A percentile compares a stretch with the other conserved stretches of the same genome.
Conservation (phyloP, 805 yeast genomes). For the Kazachstania bromeliacearum region DNA sequence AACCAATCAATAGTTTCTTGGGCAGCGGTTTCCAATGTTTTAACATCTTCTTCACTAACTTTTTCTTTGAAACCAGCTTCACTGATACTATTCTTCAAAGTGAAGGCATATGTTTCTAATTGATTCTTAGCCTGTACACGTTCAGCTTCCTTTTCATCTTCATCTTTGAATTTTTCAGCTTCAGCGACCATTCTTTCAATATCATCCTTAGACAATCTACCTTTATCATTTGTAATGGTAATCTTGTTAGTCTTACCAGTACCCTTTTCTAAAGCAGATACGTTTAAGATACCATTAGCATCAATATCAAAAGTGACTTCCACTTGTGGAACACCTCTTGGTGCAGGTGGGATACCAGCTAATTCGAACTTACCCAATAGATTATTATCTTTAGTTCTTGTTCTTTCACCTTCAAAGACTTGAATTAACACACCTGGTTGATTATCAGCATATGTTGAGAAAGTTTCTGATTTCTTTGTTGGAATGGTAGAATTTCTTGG, state of each 20-base stretch:
- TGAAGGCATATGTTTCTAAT: conserved; percentile 90
- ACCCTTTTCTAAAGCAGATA: conserved; percentile 94
- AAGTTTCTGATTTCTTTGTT: conserved; percentile 92
- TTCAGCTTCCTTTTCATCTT: conserved; percentile 88
- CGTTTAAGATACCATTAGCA: conserved; percentile 95
- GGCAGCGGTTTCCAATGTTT: conserved; percentile 65
- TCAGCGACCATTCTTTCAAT: conserved; percentile 96
- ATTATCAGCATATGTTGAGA: conserved; percentile 95
- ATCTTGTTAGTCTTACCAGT: conserved; percentile 96
- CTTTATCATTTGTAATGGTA: conserved; percentile 97
- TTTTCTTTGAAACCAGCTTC: conserved; percentile 76
- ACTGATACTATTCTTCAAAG: conserved; percentile 71
- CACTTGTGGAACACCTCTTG: conserved; percentile 97
- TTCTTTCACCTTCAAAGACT: conserved; percentile 97
- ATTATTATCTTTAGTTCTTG: conserved; percentile 92
- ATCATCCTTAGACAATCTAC: conserved; percentile 95
- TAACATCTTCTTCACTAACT: conserved; percentile 59
- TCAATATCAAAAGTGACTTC: conserved; percentile 96
- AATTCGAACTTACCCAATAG: conserved; percentile 94
- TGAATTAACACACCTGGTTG: conserved; percentile 98
- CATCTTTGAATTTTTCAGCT: conserved; percentile 95
- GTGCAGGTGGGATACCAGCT: conserved; percentile 95
- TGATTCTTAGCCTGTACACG: conserved; percentile 93
- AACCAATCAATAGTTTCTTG: conserved; percentile 86
- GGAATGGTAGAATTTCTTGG: conserved; percentile 97